These are phyloP conservation scores for Botryosphaeria agaves DNA, from an alignment of 2,329 filamentous ascomycete genomes.

Conservation along the genomic window DNA sequence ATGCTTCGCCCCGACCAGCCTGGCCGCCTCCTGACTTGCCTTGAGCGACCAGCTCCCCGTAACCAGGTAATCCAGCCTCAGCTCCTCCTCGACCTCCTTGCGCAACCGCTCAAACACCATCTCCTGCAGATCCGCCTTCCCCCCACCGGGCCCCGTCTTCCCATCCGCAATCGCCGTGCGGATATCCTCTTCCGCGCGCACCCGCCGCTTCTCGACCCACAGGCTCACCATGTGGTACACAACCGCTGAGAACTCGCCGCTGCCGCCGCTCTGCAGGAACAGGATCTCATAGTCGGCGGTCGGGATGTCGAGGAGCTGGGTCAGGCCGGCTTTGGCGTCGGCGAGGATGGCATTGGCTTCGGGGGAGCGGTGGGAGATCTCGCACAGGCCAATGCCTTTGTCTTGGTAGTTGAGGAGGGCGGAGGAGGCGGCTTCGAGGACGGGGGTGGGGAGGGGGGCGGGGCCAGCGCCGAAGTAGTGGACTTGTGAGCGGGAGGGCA, in stretches of 20 bases:
- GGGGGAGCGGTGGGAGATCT: constrained; percentile 76
- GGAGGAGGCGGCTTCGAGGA: constrained; percentile 59
- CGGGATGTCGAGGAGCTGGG: constrained; percentile 61
- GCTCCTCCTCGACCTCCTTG: constrained; percentile 47
- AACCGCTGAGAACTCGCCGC: constrained; percentile 67
- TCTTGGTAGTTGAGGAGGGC: constrained; percentile 68
- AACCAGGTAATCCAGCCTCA: constrained; percentile 78
- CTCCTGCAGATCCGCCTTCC: constrained; percentile 34
- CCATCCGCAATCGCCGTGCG: no score
- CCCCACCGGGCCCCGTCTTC: no score
- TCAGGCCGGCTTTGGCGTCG: constrained; percentile 57
- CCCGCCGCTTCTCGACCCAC: constrained; percentile 58
- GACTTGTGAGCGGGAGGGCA: constrained; percentile 60
- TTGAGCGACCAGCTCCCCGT: constrained; percentile 87
- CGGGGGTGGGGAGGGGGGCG: constrained; percentile 64
- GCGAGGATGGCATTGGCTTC: constrained; percentile 66
- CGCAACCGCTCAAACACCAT: constrained; percentile 42
- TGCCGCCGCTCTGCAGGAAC: constrained; percentile 78
- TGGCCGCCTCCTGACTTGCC: constrained; percentile 64
- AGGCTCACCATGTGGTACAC: constrained; percentile 70
- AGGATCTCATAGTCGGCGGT: constrained; percentile 76
- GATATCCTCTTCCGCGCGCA: constrained; percentile 39
- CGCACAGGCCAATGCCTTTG: constrained; percentile 70
- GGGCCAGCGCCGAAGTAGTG: constrained; percentile 85
- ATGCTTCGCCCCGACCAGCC: constrained; percentile 58